Base-by-base conservation (phyloP, 257 asterid species). In the Eustoma russellianum region DNA sequence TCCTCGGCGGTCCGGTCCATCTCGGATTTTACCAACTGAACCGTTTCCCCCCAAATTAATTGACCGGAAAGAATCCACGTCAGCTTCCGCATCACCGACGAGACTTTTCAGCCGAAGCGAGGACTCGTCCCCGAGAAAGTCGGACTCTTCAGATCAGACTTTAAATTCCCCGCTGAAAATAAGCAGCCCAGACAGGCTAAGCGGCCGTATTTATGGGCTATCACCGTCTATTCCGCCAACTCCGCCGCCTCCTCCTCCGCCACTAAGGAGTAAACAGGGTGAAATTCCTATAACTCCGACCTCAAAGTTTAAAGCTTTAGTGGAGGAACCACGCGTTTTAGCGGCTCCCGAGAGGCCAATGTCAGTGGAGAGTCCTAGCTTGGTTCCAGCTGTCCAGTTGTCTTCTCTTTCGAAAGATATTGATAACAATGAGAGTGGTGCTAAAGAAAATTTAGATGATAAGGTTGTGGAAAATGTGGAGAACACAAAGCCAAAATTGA, bases 401-500 rank as follows among this genome's bases (percentile, higher is more conserved):
- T 80, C 86, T 53, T 65, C 77, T 17, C 66, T 56, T 73, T 55
- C 61, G 5, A 68, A 69, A 45, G 15, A 50, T 19, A 48, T 16
- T 49, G 68, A 60, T 48, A 77, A 53, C 24, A 64, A 58, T 43
- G 76, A 53, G 43, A 66, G 64, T 11, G 72, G 28, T 51, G 50
- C 46, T 34, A 66, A 40, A 55, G 66, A 56, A 14, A 24, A 46
- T 57, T 54, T 71, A 2, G 54, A 53, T 15, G 80, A 46, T n/a
- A 17, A 12, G 33, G 46, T 13, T 28, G 59, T 19, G 16, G 60
- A 40, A 57, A 69, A 60, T 46, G 93, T 78, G 53, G 83, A 79
- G 63, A 76, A 58, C 41, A 75, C 84, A 5, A 91, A 92, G 66
- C 94, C 93, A 14, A 88, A 85, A 72, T 61, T 92, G 77, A 92